Evolutionary conservation across 768 basidiomycete genomes (phyloP).

Genomic region (Boletus insuetus): DNA sequence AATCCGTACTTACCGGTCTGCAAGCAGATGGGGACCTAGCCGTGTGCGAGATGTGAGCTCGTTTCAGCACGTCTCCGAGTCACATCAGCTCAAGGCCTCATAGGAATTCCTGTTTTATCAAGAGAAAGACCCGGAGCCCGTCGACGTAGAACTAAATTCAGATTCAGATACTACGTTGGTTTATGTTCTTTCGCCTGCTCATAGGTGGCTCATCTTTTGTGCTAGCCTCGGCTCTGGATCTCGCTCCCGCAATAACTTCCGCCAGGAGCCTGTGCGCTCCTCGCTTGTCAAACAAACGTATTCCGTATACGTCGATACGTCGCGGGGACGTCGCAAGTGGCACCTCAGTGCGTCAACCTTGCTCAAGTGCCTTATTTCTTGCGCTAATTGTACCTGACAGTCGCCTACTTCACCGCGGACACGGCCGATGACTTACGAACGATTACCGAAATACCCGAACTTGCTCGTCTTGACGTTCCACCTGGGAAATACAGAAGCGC

Average conservation of each 20-base stretch:
- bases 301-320: constrained; percentile 69
- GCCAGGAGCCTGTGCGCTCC: constrained; percentile 35
- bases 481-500: constrained; percentile 63
- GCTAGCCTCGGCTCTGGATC: constrained; percentile 31
- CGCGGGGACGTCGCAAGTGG: constrained; percentile 72
- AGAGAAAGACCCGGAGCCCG: constrained; percentile 56
- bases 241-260: constrained; percentile 23
- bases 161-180: constrained; percentile 53
- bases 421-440: constrained; percentile 54
- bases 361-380: not conserved
- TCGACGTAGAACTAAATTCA: constrained; percentile 46
- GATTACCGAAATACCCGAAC: constrained; percentile 56
- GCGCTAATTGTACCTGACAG: constrained; percentile 34
- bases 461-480: constrained; percentile 55
- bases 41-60: constrained; percentile 67
- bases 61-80: not conserved
- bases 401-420: constrained; percentile 75
- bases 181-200: not conserved
- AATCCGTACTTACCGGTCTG: not conserved
- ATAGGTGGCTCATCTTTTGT: constrained; percentile 6
- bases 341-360: constrained; percentile 60
- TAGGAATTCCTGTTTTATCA: constrained; percentile 80
- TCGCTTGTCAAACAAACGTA: constrained; percentile 79
- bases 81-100: not conserved
- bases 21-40: constrained; percentile 68